These are phyloP conservation scores for Coemansia sp. DNA, from an alignment of 192 early-diverging fungal genomes.

Conservation along the genomic window DNA sequence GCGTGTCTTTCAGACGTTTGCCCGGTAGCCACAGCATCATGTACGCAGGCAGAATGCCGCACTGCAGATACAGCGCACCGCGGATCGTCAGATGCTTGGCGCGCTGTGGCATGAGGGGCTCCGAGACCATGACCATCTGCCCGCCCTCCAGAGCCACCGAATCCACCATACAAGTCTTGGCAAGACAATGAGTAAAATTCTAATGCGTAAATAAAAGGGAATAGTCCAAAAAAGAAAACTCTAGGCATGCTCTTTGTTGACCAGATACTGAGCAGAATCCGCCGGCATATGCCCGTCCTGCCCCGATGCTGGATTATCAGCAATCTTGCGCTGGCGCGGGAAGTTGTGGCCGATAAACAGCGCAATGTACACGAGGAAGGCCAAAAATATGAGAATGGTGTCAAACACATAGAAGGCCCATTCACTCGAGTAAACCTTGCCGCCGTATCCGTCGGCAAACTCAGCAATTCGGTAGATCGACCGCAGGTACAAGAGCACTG, in stretches of 20 bases:
- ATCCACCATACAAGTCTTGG: too few species aligned
- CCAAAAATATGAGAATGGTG: conserved; percentile 42
- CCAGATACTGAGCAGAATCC: too few species aligned
- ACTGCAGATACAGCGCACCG: conserved; percentile 74
- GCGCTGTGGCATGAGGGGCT: conserved; percentile 18
- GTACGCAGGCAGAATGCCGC: conserved; percentile 71
- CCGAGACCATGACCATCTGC: conserved; percentile 30
- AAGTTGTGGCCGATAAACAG: conserved; percentile 27
- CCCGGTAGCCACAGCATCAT: conserved; percentile 65
- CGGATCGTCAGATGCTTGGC: conserved; percentile 64
- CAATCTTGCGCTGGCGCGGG: neutral
- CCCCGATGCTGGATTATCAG: neutral
- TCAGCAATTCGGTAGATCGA: conserved; percentile 52
- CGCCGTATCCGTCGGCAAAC: conserved; percentile 41
- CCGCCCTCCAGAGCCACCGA: conserved; percentile 36
- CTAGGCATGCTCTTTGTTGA: too few species aligned
- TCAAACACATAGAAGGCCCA: conserved; percentile 54
- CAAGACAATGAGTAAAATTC: too few species aligned
- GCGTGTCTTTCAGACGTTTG: conserved; percentile 68
- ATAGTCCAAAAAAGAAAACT: too few species aligned
- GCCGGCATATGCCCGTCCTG: neutral
- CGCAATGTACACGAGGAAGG: conserved; percentile 39
- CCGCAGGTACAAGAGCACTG: conserved; percentile 34
- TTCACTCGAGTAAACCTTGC: conserved; percentile 44
- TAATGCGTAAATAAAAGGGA: too few species aligned